These are phyloP conservation scores for Platanthera guangdongensis DNA, from an alignment of 106 monocot genomes.

Conservation along the genomic window DNA sequence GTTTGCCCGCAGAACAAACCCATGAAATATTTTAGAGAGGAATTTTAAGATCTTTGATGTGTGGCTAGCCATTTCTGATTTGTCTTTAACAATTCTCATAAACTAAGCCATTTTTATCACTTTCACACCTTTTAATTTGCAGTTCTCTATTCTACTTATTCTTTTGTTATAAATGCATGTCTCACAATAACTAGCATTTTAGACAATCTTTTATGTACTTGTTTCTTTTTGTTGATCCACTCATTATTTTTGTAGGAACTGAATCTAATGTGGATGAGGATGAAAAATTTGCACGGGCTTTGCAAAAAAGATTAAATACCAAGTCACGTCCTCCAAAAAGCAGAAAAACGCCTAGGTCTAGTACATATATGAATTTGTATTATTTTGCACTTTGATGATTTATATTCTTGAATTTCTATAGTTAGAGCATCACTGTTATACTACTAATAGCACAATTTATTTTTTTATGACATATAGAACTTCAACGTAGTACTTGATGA, in stretches of 20 bases:
- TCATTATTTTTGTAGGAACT: conserved; percentile 23
- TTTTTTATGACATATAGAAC: no score
- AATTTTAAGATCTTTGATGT: no score
- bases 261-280: conserved; percentile 61
- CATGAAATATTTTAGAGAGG: no score
- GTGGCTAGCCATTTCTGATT: no score
- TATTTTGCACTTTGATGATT: no score
- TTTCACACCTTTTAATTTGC: not conserved
- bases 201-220: not conserved
- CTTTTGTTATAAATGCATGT: not conserved
- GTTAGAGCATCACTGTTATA: no score
- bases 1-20: no score
- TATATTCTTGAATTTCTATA: no score
- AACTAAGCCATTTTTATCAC: not conserved
- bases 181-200: not conserved
- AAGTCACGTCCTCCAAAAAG: conserved; percentile 41
- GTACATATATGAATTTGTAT: no score
- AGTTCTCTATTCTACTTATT: not conserved
- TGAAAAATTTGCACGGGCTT: conserved; percentile 75
- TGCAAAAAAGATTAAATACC: conserved; percentile 74
- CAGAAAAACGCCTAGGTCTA: conserved; percentile 23
- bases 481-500: no score
- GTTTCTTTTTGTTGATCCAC: not conserved
- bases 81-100: not conserved
- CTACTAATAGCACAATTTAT: no score